Evolutionary conservation across 2,329 filamentous ascomycete species (phyloP).

Genomic region (Ophiostoma sp.): DNA sequence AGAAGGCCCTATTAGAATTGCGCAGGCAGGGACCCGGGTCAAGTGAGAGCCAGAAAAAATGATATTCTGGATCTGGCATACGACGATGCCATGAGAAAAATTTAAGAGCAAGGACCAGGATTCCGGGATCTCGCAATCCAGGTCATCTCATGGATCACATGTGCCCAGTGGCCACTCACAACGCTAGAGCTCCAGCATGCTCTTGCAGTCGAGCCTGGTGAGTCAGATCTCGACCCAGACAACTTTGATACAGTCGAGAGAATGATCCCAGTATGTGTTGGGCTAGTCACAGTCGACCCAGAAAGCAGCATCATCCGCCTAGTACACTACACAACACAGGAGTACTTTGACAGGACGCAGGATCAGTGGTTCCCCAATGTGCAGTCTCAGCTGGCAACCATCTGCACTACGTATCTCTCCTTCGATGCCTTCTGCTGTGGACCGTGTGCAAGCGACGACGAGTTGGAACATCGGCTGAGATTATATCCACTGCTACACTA

Average conservation of each 20-base stretch:
- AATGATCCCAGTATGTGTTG: not conserved
- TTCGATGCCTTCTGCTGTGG: not conserved
- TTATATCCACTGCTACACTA: not conserved
- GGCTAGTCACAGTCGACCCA: not conserved
- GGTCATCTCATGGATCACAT: not conserved
- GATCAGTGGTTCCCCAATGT: not conserved
- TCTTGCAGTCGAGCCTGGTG: not conserved
- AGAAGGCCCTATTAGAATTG: not conserved
- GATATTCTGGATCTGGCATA: not conserved
- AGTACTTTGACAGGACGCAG: not conserved
- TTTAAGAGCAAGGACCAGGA: not conserved
- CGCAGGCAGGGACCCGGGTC: not conserved
- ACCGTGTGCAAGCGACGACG: not conserved
- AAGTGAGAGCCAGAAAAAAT: not conserved
- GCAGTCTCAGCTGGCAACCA: not conserved
- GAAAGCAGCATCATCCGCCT: not conserved
- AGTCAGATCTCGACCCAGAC: not conserved
- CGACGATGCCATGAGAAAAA: not conserved
- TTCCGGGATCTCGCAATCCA: not conserved
- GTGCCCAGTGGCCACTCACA: not conserved
- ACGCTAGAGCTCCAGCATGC: not conserved
- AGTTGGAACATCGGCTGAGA: not conserved
- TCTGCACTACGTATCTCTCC: not conserved
- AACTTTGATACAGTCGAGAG: not conserved
- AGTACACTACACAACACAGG: constrained; percentile 2